A percentile compares a stretch with the other conserved stretches of the same genome.
Evolutionary conservation across 2,329 filamentous ascomycete species (phyloP).

Genomic region (Dothideomycetidae sp.): DNA sequence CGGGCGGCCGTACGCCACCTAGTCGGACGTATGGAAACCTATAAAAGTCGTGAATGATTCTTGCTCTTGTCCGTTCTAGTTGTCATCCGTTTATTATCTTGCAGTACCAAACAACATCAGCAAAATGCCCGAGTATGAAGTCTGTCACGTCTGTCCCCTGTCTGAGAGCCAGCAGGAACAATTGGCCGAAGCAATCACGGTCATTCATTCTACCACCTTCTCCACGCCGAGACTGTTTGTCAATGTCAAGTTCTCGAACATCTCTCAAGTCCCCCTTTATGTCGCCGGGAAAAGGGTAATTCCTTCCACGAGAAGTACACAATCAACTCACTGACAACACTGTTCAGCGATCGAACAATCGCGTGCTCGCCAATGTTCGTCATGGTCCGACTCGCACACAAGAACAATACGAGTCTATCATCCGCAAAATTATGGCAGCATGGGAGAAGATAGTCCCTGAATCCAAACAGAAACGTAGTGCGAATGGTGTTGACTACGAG

Average conservation of each 20-base stretch:
- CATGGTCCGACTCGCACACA: conserved; percentile 21
- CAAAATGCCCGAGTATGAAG: conserved; percentile 32
- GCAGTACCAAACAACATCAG: too few species aligned
- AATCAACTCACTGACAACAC: too few species aligned
- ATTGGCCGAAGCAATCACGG: conserved; percentile 28
- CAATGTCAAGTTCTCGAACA: conserved; percentile 28
- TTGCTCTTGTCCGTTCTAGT: too few species aligned
- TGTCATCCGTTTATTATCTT: too few species aligned
- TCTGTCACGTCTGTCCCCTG: conserved; percentile 26
- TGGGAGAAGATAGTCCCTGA: conserved; percentile 21
- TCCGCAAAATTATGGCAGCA: conserved; percentile 14
- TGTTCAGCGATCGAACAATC: conserved; percentile 16
- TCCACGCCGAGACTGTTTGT: conserved; percentile 31
- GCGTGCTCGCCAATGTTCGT: conserved; percentile 24
- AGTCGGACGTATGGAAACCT: too few species aligned
- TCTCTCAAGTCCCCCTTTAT: conserved; percentile 17
- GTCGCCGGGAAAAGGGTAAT: conserved; percentile 23
- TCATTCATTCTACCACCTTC: conserved; percentile 30
- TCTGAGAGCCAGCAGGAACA: conserved; percentile 23
- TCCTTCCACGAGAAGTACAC: too few species aligned
- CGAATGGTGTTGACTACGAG: conserved; percentile 14
- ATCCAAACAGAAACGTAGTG: conserved; percentile 13
- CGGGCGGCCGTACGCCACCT: too few species aligned
- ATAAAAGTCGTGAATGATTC: too few species aligned
- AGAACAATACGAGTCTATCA: conserved; percentile 20